Base-by-base conservation (phyloP, 306 rosid genomes). In the Elaeagnus macrophylla region DNA sequence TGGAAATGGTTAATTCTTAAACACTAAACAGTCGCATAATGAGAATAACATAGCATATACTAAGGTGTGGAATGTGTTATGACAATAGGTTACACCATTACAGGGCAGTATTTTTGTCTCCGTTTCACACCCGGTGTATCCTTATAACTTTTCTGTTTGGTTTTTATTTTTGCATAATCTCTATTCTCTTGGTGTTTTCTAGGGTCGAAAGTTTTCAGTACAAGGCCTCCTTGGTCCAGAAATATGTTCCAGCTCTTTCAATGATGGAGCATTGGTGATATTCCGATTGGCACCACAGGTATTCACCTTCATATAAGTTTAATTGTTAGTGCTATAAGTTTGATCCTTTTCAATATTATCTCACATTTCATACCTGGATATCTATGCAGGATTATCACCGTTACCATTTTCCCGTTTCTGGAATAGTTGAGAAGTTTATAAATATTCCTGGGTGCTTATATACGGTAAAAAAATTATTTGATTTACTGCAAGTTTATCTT, bases 281-380 rank as follows among this genome's bases (percentile, higher is more conserved):
- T 86, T 91, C 76, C 97, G 97, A 56, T 67, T 91, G 83, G 97
- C 97, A 69, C 97, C 97, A 12, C 97, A 91, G 91, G 97, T 91
- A 77, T 57, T 54, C 64, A 10, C 45, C 47, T 37, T 48, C 32
- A 56, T 53, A 12, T 67, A 37, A 7, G 48, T 60, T 15, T 59
- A 7, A 39, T 52, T 5, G 39, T 42, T 5, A 32, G 44, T 61
- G 43, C 44, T 56, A 7, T 62, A 43, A 45, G 38, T 20, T 67
- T 62, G 41, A 49, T 39, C 62, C 55, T 15, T 40, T n/a, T 42
- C 59, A 19, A 25, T 64, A 61, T 47, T 49, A 19, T 61, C 55
- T 43, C 52, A 10, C 35, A 44, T 61, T 69, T 54, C 49, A 35
- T 56, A 42, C 55, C 55, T 64, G 13, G 39, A 13, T 25, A 12